Base-by-base conservation (phyloP, 805 yeast species). In the Saturnispora quitensis region DNA sequence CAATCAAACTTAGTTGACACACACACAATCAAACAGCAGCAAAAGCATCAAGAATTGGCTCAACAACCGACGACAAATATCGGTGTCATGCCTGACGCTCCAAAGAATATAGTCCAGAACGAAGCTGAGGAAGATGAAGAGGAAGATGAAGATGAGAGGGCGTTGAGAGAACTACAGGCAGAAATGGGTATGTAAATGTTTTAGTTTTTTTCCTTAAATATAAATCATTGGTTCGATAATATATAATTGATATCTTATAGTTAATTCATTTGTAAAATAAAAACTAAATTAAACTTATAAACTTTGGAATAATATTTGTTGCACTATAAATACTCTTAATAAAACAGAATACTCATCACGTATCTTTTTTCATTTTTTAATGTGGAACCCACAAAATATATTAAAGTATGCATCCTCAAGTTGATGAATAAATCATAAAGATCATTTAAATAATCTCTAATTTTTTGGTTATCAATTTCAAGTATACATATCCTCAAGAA, bases 91-190 rank as follows among this genome's bases (percentile, higher is more conserved):
- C 84, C 84, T 12, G 74, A 71, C 57, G 81, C 73, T 38, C 69
- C 69, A 40, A 68, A 69, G 31, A 64, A 58, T 53, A 70, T 68
- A 60, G 62, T 66, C 57, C 74, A 75, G 24, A 78, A 73, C 42
- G 74, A 77, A 28, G 80, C 74, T 43, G 46, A 45, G 22, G 80
- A 75, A 46, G 86, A 49, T 20, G 51, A 40, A 80, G 76, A 77
- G 36, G 81, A 75, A 52, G 91, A 85, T 62, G 95, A 86, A 61
- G 95, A 86, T 63, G 93, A 86, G 68, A 81, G 80, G 63, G 95
- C 93, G 33, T 74, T 86, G 64, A 79, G 79, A 62, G 89, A 84
- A 53, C 69, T 86, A 57, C 95, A 86, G 67, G 91, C 89, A 25
- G 93, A 86, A 67, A 86, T 86, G 93, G 93, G 93, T 13, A 72